Evolutionary conservation across 2,329 filamentous ascomycete genomes (phyloP), one percentile per base, ranked within the genome.

Genomic region (Leptographium wingfieldii): DNA sequence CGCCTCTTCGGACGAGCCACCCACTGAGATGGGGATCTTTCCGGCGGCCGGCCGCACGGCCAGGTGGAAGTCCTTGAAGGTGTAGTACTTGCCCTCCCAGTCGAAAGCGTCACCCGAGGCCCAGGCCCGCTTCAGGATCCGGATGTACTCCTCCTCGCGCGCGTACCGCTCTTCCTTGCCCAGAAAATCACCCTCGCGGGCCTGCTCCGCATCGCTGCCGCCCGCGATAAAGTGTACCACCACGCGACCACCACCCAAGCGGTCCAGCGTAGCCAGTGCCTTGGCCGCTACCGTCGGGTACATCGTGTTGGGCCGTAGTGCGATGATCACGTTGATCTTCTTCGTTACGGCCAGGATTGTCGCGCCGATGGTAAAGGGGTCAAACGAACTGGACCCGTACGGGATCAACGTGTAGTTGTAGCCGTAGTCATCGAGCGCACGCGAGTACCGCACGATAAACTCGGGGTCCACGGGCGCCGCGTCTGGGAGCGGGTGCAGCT

Each of bases 211-310:
- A 59, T 85, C 82, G 60, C 76, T 82, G 55, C 82, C 82, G 33
- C 82, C 82, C 0, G 82, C 82, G 63, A 85, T 84, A 66, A 84
- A 83, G 65, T 85, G 82, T 31, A 65, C 82, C 3, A 65, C 82
- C 0, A 84, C 81, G 4, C 76, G 81, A 11, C 81, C 82, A 3
- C 68, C 70, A 67, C 78, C 79, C 31, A 84, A 77, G 63, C 84
- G 81, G 63, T 84, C 81, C 0, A 85, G 76, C 0, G 82, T 84
- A 2, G 82, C 80, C 1, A 85, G 75, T 3, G 80, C 77, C 68
- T 84, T 84, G 51, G 82, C 82, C 0, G 82, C 82, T 0, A 84
- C 81, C 1, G 82, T 85, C 4, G 82, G 82, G 65, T 82, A 83
- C 9, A 84, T 67, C 0, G 80, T 83, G 71, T 85, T 85, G 35